Evolutionary conservation across 768 basidiomycete genomes (phyloP).

Genomic region (Naganishia friedmannii): DNA sequence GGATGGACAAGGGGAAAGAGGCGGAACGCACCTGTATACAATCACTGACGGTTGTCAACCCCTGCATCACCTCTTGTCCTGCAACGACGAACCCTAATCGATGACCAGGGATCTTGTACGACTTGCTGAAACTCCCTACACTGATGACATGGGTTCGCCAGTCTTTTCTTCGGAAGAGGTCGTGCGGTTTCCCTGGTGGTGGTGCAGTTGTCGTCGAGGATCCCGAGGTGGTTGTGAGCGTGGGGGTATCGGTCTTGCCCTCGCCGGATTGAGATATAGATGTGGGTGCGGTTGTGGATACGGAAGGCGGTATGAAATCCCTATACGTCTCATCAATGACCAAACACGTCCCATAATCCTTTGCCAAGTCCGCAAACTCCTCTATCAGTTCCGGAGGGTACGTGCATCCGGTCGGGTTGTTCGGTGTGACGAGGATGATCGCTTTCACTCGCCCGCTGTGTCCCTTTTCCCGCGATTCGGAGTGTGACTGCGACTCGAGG

Average conservation of each 20-base stretch:
- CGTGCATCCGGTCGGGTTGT: slow-evolving; percentile 63
- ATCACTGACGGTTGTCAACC: slow-evolving; percentile 66
- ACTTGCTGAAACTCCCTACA: slow-evolving; percentile 77
- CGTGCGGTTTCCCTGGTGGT: slow-evolving; percentile 40
- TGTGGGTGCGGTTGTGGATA: slow-evolving; percentile 58
- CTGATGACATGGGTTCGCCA: slow-evolving; percentile 68
- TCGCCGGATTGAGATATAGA: too few species aligned
- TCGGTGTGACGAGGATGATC: slow-evolving; percentile 61
- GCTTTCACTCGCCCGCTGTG: slow-evolving; percentile 6
- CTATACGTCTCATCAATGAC: slow-evolving; percentile 87
- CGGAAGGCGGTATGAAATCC: slow-evolving; percentile 63
- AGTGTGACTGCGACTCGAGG: slow-evolving; percentile 14
- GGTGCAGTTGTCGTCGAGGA: slow-evolving; percentile 11
- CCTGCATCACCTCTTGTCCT: slow-evolving; percentile 59
- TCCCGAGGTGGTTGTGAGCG: neutral
- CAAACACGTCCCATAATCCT: slow-evolving; percentile 60
- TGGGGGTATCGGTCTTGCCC: too few species aligned
- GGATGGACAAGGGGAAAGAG: neutral
- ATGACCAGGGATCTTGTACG: slow-evolving; percentile 76
- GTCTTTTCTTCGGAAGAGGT: slow-evolving; percentile 49
- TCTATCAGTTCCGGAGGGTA: slow-evolving; percentile 62
- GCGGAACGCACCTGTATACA: slow-evolving; percentile 61
- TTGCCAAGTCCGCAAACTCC: slow-evolving; percentile 64
- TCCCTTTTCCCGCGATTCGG: neutral
- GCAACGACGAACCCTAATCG: slow-evolving; percentile 71